Percentiles rank a stretch among this genome's conserved stretches.
These are phyloP conservation scores for Prunus kanzakura DNA, from an alignment of 306 rosid species.

Conservation along the genomic window DNA sequence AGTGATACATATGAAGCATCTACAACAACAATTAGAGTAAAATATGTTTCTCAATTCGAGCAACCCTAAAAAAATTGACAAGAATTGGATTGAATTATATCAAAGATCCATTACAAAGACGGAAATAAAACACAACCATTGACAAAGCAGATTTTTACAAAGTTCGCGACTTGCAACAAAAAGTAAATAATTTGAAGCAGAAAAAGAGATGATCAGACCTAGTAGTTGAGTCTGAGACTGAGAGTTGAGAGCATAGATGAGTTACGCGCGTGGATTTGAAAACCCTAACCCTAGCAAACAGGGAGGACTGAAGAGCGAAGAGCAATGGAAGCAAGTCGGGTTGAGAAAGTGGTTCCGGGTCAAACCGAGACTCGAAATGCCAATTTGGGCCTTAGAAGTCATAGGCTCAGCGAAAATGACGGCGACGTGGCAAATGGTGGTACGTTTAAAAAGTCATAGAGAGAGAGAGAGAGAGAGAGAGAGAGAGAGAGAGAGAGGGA, in stretches of 20 bases:
- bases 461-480: not conserved
- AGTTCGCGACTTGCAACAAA: not conserved
- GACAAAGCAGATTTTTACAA: not conserved
- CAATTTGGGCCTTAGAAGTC: not conserved
- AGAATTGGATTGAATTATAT: not conserved
- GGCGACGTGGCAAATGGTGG: conserved; percentile 26
- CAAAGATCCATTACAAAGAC: not conserved
- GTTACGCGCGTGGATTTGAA: not conserved
- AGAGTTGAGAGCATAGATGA: not conserved
- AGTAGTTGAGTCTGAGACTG: not conserved
- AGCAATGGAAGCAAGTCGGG: not conserved
- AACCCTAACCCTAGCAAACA: not conserved
- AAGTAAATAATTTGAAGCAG: not conserved
- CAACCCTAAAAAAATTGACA: not conserved
- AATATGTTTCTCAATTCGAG: not conserved
- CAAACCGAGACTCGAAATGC: not conserved
- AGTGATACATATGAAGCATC: not conserved
- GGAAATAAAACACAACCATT: not conserved
- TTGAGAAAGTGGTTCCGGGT: not conserved
- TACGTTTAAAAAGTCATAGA: conserved; percentile 19
- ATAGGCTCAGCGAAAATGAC: not conserved
- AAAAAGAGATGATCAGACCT: not conserved
- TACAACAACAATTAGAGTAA: not conserved
- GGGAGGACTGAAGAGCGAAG: not conserved
- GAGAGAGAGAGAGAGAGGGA: not conserved